Conservation (phyloP, 2,329 filamentous ascomycete genomes). For the Epicoccum nigrum region DNA sequence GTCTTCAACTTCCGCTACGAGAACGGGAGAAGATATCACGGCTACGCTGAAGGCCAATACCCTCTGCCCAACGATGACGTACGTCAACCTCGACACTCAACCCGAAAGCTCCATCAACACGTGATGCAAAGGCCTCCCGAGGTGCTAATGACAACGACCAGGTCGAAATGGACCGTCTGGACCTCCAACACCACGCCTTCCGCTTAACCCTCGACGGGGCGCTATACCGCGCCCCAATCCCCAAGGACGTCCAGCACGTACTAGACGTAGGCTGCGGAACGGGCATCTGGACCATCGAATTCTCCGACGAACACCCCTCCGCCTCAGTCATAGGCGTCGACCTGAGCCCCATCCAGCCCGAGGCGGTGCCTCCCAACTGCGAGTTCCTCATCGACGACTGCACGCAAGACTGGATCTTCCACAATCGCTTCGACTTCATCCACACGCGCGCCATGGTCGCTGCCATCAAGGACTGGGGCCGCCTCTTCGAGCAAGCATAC, state of each 20-base stretch:
- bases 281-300: conserved; percentile 43
- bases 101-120: too few relatives aligned
- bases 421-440: conserved; percentile 63
- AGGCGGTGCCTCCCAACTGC: conserved; percentile 41
- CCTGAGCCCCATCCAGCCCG: conserved; percentile 43
- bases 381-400: conserved; percentile 46
- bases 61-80: conserved; percentile 44
- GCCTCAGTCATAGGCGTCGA: conserved; percentile 43
- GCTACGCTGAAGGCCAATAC: conserved; percentile 40
- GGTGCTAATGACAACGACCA: conserved; percentile 1
- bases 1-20: conserved; percentile 41
- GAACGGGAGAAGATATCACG: conserved; percentile 41
- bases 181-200: conserved; percentile 44
- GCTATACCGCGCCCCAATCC: conserved; percentile 38
- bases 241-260: conserved; percentile 34
- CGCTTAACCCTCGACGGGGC: conserved; percentile 41
- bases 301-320: conserved; percentile 42
- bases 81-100: not conserved
- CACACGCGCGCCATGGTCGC: conserved; percentile 59
- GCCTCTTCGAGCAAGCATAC: conserved; percentile 53
- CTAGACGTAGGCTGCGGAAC: conserved; percentile 44
- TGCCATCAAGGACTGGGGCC: conserved; percentile 60
- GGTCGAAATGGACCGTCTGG: conserved; percentile 38
- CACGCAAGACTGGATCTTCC: conserved; percentile 62
- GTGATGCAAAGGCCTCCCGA: conserved; percentile 1